These are phyloP conservation scores for Xylaria intraflava DNA, from an alignment of 495 filamentous ascomycete species.

Conservation along the genomic window DNA sequence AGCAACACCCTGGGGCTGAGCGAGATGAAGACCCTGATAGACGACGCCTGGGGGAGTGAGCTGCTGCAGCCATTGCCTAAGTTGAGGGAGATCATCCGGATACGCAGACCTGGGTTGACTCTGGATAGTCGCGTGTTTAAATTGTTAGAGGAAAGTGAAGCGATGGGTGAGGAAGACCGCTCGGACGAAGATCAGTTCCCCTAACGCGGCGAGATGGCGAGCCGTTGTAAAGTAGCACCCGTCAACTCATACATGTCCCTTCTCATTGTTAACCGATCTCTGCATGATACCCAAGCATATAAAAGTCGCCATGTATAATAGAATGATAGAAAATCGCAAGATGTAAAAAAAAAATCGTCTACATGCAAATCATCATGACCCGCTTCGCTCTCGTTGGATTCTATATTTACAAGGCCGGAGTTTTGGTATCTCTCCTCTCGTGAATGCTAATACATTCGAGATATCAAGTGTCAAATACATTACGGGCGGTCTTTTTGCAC, in stretches of 20 bases:
- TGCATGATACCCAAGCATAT: conserved; percentile 3
- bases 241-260: background rate
- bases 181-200: too few species aligned
- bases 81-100: conserved; percentile 3
- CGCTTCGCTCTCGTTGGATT: conserved; percentile 8
- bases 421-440: background rate
- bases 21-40: conserved; percentile 23
- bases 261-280: too few species aligned
- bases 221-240: background rate
- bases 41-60: conserved; percentile 29
- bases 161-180: background rate
- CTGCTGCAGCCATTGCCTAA: conserved; percentile 21
- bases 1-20: conserved; percentile 17
- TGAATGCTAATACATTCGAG: background rate
- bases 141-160: background rate
- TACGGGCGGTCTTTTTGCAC: background rate
- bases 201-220: too few species aligned
- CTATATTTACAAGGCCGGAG: conserved; percentile 9
- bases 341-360: background rate
- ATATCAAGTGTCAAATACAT: background rate
- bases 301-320: background rate
- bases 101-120: background rate
- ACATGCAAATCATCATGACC: background rate
- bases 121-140: background rate
- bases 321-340: background rate